Evolutionary conservation across 192 early-diverging fungal species (phyloP), one percentile per base, ranked within the genome.

Genomic region (Powellomyces hirtus): DNA sequence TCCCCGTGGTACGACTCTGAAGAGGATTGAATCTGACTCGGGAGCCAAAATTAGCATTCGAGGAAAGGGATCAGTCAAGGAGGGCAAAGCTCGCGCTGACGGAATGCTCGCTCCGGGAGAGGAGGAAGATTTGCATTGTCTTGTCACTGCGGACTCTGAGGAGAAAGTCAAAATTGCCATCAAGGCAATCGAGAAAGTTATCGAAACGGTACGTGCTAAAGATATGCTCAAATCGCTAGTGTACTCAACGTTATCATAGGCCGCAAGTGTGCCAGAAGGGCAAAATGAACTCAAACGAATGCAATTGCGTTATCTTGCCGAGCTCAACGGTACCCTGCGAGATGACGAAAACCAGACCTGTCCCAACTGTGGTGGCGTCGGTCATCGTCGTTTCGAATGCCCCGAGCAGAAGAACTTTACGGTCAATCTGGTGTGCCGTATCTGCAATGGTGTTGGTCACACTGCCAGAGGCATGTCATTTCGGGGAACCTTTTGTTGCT

Each of bases 1-100:
- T 16, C 97, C 97, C 24, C 94, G 97, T 56, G 97, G 97, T 58
- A 92, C 95, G 55, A 97, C 97, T 5, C 77, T 98, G 34, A 97
- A 97, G 68, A 93, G 94, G 69, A 94, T 98, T 83, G 94, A 97
- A 72, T 67, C 89, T 1, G 94, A 96, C 14, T 93, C 94, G 11
- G 95, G 95, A 0, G 89, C 91, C 38, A 97, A 97, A 71, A 95
- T 98, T 64, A 93, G 91, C 71, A 98, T 98, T 74, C 90, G 97
- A 55, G 97, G 97, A 37, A 84, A 87, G 40, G 97, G 97, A 13
- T 96, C 94, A 8, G 91, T 97, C 56, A 98, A 98, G 77, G 97
- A 98, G 69, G 97, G 97, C 14, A 89, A 90, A 57, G 66, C 80
- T 4, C 78, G 85, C 59, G 77, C 61, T 18, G 84, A 82, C 58